phyloP scores from a whole-genome alignment of 163 green algal species.

The Scenedesmus sp. region DNA sequence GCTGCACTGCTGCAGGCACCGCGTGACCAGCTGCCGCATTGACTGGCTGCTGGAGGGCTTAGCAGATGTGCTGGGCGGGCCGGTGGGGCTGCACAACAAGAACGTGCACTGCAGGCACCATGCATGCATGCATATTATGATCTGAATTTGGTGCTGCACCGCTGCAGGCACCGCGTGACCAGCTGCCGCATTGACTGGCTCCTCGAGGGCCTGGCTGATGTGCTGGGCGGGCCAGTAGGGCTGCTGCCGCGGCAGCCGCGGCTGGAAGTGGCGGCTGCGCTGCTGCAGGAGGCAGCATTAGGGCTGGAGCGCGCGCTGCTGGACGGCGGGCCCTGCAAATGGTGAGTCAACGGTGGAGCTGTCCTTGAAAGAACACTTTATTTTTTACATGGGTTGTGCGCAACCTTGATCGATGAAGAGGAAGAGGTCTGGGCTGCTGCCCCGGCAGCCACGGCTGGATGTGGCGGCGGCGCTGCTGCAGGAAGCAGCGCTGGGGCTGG shows the following conservation, averaged over 20 bases:
- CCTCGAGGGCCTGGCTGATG: neutral
- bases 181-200: slow-evolving; percentile 45
- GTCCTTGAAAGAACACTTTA: no score
- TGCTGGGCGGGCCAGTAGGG: neutral
- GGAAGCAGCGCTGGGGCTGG: slow-evolving; percentile 19
- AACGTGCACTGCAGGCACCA: neutral
- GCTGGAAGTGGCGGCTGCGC: neutral
- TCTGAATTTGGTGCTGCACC: neutral
- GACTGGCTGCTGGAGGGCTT: slow-evolving; percentile 40
- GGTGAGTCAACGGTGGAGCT: neutral
- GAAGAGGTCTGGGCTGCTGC: neutral
- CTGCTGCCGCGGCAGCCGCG: neutral
- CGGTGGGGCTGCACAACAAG: slow-evolving; percentile 2
- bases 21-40: slow-evolving; percentile 25
- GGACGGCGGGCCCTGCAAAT: slow-evolving; percentile 27
- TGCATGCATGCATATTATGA: no score
- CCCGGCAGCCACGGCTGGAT: neutral
- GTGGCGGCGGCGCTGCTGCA: slow-evolving; percentile 37
- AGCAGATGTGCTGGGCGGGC: neutral
- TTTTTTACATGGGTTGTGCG: no score
- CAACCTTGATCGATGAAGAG: neutral
- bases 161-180: slow-evolving; percentile 32
- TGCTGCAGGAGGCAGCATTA: neutral
- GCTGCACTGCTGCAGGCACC: slow-evolving; percentile 21
- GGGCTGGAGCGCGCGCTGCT: slow-evolving; percentile 43